These are phyloP conservation scores for Suhomyces panamericanus DNA, from an alignment of 1,139 yeast genomes.

Conservation along the genomic window DNA sequence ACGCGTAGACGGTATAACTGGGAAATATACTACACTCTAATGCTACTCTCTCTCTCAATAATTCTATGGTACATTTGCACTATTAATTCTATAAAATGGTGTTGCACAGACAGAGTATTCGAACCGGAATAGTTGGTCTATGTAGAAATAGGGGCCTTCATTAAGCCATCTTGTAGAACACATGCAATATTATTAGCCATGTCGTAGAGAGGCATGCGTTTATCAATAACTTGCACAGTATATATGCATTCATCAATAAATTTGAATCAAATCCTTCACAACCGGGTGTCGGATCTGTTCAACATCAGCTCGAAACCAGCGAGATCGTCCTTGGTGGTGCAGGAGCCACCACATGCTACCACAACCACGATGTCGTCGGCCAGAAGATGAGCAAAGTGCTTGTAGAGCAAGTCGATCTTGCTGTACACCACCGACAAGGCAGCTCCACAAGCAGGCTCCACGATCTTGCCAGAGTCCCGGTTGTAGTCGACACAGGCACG, in stretches of 20 bases:
- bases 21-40: too few relatives aligned
- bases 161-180: too few relatives aligned
- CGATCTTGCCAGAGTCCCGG: slow-evolving; percentile 48
- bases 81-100: too few relatives aligned
- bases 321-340: slow-evolving; percentile 29
- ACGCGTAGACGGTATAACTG: too few relatives aligned
- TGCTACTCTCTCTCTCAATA: too few relatives aligned
- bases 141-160: too few relatives aligned
- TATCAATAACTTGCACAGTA: not conserved
- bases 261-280: slow-evolving; percentile 10
- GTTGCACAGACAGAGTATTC: too few relatives aligned
- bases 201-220: too few relatives aligned
- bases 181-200: too few relatives aligned
- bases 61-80: too few relatives aligned
- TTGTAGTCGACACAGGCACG: slow-evolving; percentile 52
- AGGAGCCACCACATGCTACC: slow-evolving; percentile 67
- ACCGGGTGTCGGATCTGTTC: slow-evolving; percentile 16
- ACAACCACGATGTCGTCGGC: slow-evolving; percentile 54
- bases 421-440: slow-evolving; percentile 55
- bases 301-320: slow-evolving; percentile 16
- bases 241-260: too few relatives aligned
- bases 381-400: slow-evolving; percentile 31
- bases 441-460: slow-evolving; percentile 81
- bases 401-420: slow-evolving; percentile 32
- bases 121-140: too few relatives aligned